Base-by-base conservation (phyloP, 2,329 filamentous ascomycete species). In the Blumeria graminis region DNA sequence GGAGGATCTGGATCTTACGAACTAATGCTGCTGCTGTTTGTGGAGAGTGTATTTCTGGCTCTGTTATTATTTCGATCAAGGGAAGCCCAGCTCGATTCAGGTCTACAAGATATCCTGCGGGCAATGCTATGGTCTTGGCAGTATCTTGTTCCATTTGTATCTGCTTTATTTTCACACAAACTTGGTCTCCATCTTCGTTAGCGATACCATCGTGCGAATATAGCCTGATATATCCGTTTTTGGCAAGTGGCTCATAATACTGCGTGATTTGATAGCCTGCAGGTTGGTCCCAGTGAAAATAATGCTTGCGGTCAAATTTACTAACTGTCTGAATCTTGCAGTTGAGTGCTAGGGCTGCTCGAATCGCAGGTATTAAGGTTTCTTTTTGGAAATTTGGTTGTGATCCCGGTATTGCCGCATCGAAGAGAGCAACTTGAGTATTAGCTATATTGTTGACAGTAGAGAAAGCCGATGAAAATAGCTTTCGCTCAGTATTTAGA, bases 211-310 rank as follows among this genome's bases (percentile, higher is more conserved):
- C 90, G 57, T 87, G 75, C 3, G 77, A 70, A 41, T 76, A 77
- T 6, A 98, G 72, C 0, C 73, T 76, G n/a, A 96, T 72, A 41
- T 72, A 70, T 1, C 92, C 92, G 63, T 87, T 74, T 58, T 74
- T 78, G 0, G 80, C 80, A 61, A 83, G 79, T 0, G 80, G 80
- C 57, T 80, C 72, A 68, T 96, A 95, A 71, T 90, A 96, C 66
- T 98, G 92, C 1, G 92, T 98, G 60, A 98, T 94, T 68, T 98
- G 92, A 68, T 98, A 98, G 0, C 92, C 92, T 0, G 86, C 78
- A 0, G 92, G 92, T 69, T 98, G 92, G 68, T 98, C 92, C 78
- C 92, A 94, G 72, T 95, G 94, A 69, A 98, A 96, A 70, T 98
- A 98, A 69, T 98, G 92, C 68, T 98, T 98, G 60, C 92, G 77